Conservation (phyloP, 2,329 filamentous ascomycete genomes). For the Colletotrichum lindemuthianum region DNA sequence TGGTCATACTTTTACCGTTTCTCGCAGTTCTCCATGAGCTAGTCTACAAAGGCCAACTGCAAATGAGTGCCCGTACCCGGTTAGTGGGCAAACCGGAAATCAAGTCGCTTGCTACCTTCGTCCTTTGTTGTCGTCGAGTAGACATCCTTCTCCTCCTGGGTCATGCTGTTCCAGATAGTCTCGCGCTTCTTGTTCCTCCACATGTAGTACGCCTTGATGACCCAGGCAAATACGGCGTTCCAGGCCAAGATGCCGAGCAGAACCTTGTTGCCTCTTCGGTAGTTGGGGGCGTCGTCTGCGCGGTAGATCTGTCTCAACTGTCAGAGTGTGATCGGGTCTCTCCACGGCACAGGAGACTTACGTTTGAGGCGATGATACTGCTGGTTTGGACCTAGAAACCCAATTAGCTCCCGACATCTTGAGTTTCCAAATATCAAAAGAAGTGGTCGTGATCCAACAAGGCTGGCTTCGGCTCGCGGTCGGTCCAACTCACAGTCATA, state of each 20-base stretch:
- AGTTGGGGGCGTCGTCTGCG: slow-evolving; percentile 57
- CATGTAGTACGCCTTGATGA: slow-evolving; percentile 45
- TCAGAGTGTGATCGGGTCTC: neutral
- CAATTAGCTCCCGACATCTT: too few species aligned
- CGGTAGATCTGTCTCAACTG: slow-evolving; percentile 42
- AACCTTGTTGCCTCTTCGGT: slow-evolving; percentile 52
- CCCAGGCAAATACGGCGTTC: slow-evolving; percentile 46
- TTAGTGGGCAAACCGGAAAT: slow-evolving; percentile 45
- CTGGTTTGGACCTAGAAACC: slow-evolving; percentile 45
- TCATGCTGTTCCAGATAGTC: slow-evolving; percentile 43
- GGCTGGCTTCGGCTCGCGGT: too few species aligned
- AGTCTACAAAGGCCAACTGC: too few species aligned
- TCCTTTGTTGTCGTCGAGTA: slow-evolving; percentile 54
- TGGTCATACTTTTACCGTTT: too few species aligned
- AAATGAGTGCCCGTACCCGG: too few species aligned
- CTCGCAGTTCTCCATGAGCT: too few species aligned
- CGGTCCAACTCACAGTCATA: slow-evolving; percentile 50
- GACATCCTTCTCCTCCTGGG: slow-evolving; percentile 45
- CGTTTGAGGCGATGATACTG: slow-evolving; percentile 54
- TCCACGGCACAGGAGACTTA: slow-evolving; percentile 29
- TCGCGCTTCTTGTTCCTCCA: slow-evolving; percentile 43
- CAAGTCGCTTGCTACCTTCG: slow-evolving; percentile 52
- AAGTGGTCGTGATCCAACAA: too few species aligned
- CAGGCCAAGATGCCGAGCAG: slow-evolving; percentile 51
- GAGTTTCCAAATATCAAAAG: too few species aligned